phyloP scores from a whole-genome alignment of 106 monocot species.

The Triglochin maritima region DNA sequence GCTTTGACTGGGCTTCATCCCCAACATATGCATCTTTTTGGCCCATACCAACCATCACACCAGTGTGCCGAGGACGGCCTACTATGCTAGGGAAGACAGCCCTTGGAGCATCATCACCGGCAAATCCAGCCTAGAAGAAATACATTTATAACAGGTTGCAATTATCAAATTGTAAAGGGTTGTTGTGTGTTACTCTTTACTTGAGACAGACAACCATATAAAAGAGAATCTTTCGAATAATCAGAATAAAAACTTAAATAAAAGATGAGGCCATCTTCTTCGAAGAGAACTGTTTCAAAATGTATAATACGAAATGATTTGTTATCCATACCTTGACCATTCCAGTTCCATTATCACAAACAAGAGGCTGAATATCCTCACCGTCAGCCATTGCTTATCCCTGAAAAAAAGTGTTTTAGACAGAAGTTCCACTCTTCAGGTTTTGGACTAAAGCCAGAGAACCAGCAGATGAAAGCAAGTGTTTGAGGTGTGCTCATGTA shows the following conservation, averaged over 20 bases:
- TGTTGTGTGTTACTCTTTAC: too few relatives aligned
- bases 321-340: conserved; percentile 20
- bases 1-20: conserved; percentile 27
- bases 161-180: too few relatives aligned
- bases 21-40: conserved; percentile 31
- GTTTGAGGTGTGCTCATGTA: too few relatives aligned
- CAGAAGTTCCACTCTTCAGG: too few relatives aligned
- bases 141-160: neutral
- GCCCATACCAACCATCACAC: conserved; percentile 30
- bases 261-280: too few relatives aligned
- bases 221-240: too few relatives aligned
- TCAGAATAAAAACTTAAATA: too few relatives aligned
- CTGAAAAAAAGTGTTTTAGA: conserved; percentile 2
- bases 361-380: conserved; percentile 27
- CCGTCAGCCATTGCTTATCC: conserved; percentile 15
- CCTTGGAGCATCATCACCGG: conserved; percentile 30
- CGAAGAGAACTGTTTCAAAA: too few relatives aligned
- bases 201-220: too few relatives aligned
- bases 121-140: conserved; percentile 20
- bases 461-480: too few relatives aligned
- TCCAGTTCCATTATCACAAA: conserved; percentile 26
- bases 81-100: conserved; percentile 28
- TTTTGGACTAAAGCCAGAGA: too few relatives aligned
- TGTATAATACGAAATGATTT: neutral
- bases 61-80: conserved; percentile 25